Base-by-base conservation (phyloP, 768 basidiomycete species). In the Filobasidium floriforme region DNA sequence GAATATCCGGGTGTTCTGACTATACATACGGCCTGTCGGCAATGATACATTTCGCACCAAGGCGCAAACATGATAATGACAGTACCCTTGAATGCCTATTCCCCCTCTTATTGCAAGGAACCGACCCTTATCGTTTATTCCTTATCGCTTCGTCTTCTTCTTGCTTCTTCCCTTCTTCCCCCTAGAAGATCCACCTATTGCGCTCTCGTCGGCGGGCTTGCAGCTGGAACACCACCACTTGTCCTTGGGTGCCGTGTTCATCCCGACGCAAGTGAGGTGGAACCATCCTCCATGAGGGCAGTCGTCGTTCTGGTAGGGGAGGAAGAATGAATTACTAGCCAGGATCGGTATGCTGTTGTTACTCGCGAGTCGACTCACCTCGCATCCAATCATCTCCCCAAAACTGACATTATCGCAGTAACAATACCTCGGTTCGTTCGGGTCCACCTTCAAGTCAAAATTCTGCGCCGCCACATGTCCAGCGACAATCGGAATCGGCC, bases 381-480 rank as follows among this genome's bases (percentile, higher is more conserved):
- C 76, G 61, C 76, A 77, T 11, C 73, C 76, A 11, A 77, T 70
- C 76, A 77, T 77, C 69, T 70, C 60, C 24, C 77, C 77, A 67
- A 68, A 73, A 15, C 75, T 76, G 10, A 78, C 75, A 44, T 73
- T 68, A 49, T 76, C 66, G 61, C 77, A 78, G 66, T 73, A 74
- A 54, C 77, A 78, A 67, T 78, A 78, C 54, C 70, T 69, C 41
- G 77, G 77, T 59, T 78, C 77, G 64, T 75, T 74, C 74, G 76
- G 75, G 65, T 76, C 73, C 22, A 70, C 64, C 54, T 60, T 55
- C n/a, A 73, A 63, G 63, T 69, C 68, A 46, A 65, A 70, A 29
- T 61, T 66, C 15, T 65, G 64, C 43, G 64, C 64, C 14, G 65
- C 65, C 40, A 61, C 60, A 41, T 66, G 54, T 51, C 65, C 65